phyloP scores from a whole-genome alignment of 495 filamentous ascomycete genomes.

The Delitschia confertaspora region DNA sequence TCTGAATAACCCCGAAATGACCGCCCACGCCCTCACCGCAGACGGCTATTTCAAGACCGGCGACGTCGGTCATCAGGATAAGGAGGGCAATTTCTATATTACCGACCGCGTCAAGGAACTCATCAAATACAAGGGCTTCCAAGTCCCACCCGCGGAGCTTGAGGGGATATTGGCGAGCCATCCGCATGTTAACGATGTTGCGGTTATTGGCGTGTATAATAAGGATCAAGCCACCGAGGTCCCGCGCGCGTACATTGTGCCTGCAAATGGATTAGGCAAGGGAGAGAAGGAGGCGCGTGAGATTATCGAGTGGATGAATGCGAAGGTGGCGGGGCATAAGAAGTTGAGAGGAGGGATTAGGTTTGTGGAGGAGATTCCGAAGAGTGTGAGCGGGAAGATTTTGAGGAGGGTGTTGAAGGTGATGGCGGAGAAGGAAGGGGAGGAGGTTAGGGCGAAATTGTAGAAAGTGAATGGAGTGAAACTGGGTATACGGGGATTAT shows the following conservation, averaged over 20 bases:
- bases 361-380: slow-evolving; percentile 32
- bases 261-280: slow-evolving; percentile 19
- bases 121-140: slow-evolving; percentile 48
- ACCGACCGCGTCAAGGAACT: slow-evolving; percentile 47
- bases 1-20: slow-evolving; percentile 58
- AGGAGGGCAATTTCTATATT: slow-evolving; percentile 47
- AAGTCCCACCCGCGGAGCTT: slow-evolving; percentile 36
- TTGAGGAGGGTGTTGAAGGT: slow-evolving; percentile 27
- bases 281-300: slow-evolving; percentile 26
- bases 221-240: slow-evolving; percentile 35
- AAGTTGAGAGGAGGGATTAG: slow-evolving; percentile 27
- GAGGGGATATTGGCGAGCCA: slow-evolving; percentile 33
- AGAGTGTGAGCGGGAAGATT: slow-evolving; percentile 29
- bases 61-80: slow-evolving; percentile 56
- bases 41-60: slow-evolving; percentile 84
- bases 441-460: slow-evolving; percentile 23
- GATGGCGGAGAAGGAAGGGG: slow-evolving; percentile 21
- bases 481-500: not conserved
- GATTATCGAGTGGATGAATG: slow-evolving; percentile 32
- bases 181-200: slow-evolving; percentile 33
- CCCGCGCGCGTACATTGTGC: slow-evolving; percentile 36
- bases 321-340: slow-evolving; percentile 33
- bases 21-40: slow-evolving; percentile 51
- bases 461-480: slow-evolving; percentile 1
- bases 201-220: slow-evolving; percentile 36